phyloP scores from a whole-genome alignment of 1,284 basidiomycete genomes.

The Pyrrhoderma lamaoense region DNA sequence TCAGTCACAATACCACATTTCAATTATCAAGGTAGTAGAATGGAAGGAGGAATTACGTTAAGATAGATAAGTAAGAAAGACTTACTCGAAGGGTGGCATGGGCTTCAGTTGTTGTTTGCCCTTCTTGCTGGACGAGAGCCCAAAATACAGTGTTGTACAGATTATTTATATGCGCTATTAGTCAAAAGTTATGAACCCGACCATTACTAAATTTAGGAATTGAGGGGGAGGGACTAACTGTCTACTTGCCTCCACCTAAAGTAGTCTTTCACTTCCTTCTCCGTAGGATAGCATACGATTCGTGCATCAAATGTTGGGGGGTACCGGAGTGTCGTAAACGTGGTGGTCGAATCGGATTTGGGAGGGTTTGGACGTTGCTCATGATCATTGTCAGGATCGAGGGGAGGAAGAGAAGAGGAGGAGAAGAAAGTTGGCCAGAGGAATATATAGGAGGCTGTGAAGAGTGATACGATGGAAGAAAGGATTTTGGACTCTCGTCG shows the following conservation, averaged over 20 bases:
- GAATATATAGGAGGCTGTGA: conserved; percentile 90
- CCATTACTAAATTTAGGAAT: conserved; percentile 3
- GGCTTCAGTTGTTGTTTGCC: conserved; percentile 71
- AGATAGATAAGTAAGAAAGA: conserved; percentile 8
- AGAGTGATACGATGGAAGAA: conserved; percentile 82
- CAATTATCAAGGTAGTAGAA: too few relatives aligned
- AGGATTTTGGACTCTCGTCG: conserved; percentile 86
- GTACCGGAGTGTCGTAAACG: conserved; percentile 50
- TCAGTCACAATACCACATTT: too few relatives aligned
- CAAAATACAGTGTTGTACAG: conserved; percentile 96
- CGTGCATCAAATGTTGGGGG: conserved; percentile 92
- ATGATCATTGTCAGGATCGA: too few relatives aligned
- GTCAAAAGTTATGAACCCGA: conserved; percentile 15
- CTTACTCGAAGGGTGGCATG: conserved; percentile 69
- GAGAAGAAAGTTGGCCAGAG: conserved; percentile 81
- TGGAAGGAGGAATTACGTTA: too few relatives aligned
- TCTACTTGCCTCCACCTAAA: conserved; percentile 95
- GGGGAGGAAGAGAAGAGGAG: conserved; percentile 23
- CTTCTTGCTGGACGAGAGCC: conserved; percentile 82
- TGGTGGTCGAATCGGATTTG: too few relatives aligned
- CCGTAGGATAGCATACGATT: conserved; percentile 77
- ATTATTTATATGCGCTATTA: conserved; percentile 92
- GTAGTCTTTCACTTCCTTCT: conserved; percentile 78
- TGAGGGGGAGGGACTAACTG: conserved; percentile 53
- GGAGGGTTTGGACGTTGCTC: too few relatives aligned